phyloP scores from a whole-genome alignment of 345 rosid species.

The Cardamine occulta region DNA sequence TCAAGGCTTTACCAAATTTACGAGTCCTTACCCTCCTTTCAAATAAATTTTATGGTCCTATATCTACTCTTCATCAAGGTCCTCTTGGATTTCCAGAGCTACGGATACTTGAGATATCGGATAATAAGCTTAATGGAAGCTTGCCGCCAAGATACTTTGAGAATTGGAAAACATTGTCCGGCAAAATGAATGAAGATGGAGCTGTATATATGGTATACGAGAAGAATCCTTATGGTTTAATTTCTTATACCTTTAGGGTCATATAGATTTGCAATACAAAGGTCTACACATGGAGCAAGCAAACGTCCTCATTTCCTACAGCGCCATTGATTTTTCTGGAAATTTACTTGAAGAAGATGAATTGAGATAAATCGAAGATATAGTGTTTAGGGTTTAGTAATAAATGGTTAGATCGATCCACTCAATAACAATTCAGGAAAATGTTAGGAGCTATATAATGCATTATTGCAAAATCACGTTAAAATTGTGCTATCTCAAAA shows the following conservation, averaged over 20 bases:
- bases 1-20: background rate
- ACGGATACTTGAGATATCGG: background rate
- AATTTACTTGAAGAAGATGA: background rate
- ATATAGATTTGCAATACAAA: background rate
- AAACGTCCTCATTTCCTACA: background rate
- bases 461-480: too few species aligned
- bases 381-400: too few species aligned
- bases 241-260: background rate
- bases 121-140: background rate
- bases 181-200: background rate
- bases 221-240: background rate
- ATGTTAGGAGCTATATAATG: too few species aligned
- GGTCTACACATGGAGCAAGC: background rate
- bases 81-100: background rate
- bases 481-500: too few species aligned
- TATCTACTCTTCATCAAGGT: constrained; percentile 8
- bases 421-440: too few species aligned
- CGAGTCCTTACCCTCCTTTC: background rate
- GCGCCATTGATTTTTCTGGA: background rate
- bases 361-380: too few species aligned
- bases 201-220: background rate
- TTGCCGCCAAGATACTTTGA: background rate
- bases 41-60: constrained; percentile 3
- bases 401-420: too few species aligned
- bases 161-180: background rate